Conservation (phyloP, 345 rosid species). For the Diplotaxis tenuifolia region DNA sequence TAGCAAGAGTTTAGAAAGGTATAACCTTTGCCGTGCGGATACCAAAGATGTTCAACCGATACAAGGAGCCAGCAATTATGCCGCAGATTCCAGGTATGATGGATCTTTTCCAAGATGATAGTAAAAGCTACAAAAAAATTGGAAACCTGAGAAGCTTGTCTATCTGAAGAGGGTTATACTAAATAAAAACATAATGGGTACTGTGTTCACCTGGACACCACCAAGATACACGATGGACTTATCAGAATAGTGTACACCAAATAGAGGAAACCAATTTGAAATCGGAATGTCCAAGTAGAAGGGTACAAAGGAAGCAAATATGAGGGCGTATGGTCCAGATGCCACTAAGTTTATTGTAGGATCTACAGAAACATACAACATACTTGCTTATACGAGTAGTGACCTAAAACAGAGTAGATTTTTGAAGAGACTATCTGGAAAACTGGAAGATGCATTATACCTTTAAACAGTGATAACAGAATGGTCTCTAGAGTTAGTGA, state of each 20-base stretch:
- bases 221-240: conserved; percentile 93
- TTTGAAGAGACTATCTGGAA: too few relatives aligned
- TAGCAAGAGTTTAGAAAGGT: not conserved
- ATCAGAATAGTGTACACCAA: conserved; percentile 72
- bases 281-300: conserved; percentile 90
- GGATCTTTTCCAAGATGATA: conserved; percentile 88
- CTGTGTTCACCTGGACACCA: conserved; percentile 77
- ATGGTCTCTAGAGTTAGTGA: conserved; percentile 65
- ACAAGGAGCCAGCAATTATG: conserved; percentile 83
- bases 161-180: not conserved
- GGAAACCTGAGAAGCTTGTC: not conserved
- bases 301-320: conserved; percentile 89
- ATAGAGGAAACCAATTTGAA: conserved; percentile 67
- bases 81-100: conserved; percentile 83
- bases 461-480: conserved; percentile 63
- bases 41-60: conserved; percentile 69
- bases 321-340: conserved; percentile 88
- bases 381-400: not conserved
- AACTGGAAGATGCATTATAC: conserved; percentile 47
- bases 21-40: conserved; percentile 86
- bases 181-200: not conserved
- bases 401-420: not conserved
- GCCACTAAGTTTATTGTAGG: conserved; percentile 53
- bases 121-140: conserved; percentile 80
- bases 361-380: conserved; percentile 50